These are phyloP conservation scores for Pachysandra terminalis DNA, from an alignment of 164 flowering plant genomes.

Conservation along the genomic window DNA sequence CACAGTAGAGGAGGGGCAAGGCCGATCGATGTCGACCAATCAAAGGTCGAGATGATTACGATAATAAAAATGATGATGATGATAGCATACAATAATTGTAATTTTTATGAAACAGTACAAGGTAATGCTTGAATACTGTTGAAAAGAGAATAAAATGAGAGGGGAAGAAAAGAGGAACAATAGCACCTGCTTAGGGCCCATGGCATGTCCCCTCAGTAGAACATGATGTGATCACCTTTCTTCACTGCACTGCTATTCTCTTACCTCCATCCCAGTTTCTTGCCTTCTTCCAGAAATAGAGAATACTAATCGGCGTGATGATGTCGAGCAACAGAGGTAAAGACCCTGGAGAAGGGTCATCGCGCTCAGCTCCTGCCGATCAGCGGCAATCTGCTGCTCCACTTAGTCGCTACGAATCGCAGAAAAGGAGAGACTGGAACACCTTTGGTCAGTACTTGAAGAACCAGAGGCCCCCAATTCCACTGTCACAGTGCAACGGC, in stretches of 20 bases:
- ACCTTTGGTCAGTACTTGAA: slow-evolving; percentile 48
- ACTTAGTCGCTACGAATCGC: slow-evolving; percentile 43
- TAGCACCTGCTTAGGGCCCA: slow-evolving; percentile 52
- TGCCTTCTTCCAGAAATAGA: slow-evolving; percentile 3
- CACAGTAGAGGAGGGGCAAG: no score
- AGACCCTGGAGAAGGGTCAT: slow-evolving; percentile 19
- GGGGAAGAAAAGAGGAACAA: slow-evolving; percentile 32
- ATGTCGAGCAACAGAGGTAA: slow-evolving; percentile 7
- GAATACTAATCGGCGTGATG: slow-evolving; percentile 6
- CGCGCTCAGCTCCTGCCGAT: slow-evolving; percentile 4
- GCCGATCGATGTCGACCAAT: no score
- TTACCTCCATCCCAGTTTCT: slow-evolving; percentile 19
- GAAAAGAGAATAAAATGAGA: slow-evolving; percentile 12
- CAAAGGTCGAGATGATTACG: not conserved
- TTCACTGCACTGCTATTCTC: slow-evolving; percentile 24
- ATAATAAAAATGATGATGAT: slow-evolving; percentile 7
- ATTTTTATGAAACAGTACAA: slow-evolving; percentile 7
- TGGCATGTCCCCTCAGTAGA: slow-evolving; percentile 45
- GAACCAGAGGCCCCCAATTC: slow-evolving; percentile 42
- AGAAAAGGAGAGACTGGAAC: slow-evolving; percentile 44
- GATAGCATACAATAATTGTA: slow-evolving; percentile 14
- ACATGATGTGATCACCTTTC: slow-evolving; percentile 41
- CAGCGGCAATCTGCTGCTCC: slow-evolving; percentile 22
- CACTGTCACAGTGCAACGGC: slow-evolving; percentile 33
- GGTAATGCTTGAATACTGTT: slow-evolving; percentile 24